These are phyloP conservation scores for Jimgerdemannia flammicorona DNA, from an alignment of 192 early-diverging fungal species.

Conservation along the genomic window DNA sequence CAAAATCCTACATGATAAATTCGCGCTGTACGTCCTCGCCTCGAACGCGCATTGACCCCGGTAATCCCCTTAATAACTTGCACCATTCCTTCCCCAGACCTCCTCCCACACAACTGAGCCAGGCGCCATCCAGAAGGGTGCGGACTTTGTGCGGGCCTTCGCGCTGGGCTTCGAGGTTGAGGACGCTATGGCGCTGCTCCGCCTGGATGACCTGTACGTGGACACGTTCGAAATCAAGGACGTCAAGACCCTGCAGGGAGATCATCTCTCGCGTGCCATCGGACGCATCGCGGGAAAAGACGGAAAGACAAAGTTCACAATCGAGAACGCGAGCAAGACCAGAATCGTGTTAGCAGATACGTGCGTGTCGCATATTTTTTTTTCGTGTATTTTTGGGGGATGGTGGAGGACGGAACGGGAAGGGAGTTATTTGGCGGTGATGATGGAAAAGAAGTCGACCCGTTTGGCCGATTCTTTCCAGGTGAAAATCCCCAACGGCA, in stretches of 20 bases:
- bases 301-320: conserved; percentile 95
- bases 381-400: too few species aligned
- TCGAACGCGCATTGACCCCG: not conserved
- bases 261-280: conserved; percentile 95
- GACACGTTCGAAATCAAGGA: conserved; percentile 99
- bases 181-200: conserved; percentile 90
- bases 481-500: too few species aligned
- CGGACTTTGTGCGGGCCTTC: conserved; percentile 95
- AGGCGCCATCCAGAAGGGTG: conserved; percentile 92
- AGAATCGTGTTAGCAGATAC: conserved; percentile 96
- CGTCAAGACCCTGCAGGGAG: conserved; percentile 90
- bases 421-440: too few species aligned
- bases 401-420: too few species aligned
- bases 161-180: conserved; percentile 91
- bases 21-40: not conserved
- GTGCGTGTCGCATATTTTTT: conserved; percentile 31
- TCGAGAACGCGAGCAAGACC: conserved; percentile 96
- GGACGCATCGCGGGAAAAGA: conserved; percentile 98
- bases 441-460: too few species aligned
- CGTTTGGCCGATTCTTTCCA: too few species aligned
- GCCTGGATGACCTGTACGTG: conserved; percentile 95
- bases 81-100: conserved; percentile 33
- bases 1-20: not conserved
- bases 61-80: not conserved
- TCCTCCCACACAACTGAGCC: conserved; percentile 83